Conservation (phyloP, 2,329 filamentous ascomycete genomes). For the Hortaea werneckii region DNA sequence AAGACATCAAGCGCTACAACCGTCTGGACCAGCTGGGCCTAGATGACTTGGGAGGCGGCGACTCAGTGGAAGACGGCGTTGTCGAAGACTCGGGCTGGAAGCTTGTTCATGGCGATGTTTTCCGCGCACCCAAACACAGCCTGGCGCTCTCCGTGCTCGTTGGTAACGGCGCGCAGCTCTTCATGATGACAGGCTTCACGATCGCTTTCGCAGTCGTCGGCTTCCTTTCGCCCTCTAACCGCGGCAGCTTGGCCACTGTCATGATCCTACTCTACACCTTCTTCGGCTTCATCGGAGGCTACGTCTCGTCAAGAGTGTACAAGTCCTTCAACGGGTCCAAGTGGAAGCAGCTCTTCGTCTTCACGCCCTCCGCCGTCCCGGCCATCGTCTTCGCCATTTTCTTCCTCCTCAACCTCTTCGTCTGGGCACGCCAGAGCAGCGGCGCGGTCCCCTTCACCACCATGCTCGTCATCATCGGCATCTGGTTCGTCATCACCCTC, state of each 20-base stretch:
- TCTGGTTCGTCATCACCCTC: constrained; percentile 96
- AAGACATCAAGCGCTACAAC: constrained; percentile 96
- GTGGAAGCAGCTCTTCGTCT: constrained; percentile 87
- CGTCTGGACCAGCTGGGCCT: constrained; percentile 82
- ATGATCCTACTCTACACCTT: constrained; percentile 90
- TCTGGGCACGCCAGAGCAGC: constrained; percentile 86
- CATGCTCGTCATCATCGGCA: constrained; percentile 84
- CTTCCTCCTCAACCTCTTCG: constrained; percentile 90
- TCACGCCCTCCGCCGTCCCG: constrained; percentile 79
- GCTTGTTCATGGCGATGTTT: constrained; percentile 92
- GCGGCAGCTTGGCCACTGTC: constrained; percentile 84
- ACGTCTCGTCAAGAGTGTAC: constrained; percentile 81
- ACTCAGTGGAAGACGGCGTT: constrained; percentile 73
- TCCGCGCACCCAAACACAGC: constrained; percentile 74
- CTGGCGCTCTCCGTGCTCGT: constrained; percentile 78
- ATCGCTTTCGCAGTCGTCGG: constrained; percentile 89
- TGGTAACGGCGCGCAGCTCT: constrained; percentile 89
- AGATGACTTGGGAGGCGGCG: constrained; percentile 75
- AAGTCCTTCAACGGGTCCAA: constrained; percentile 85
- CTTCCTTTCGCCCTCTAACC: constrained; percentile 90
- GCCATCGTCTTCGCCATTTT: constrained; percentile 77
- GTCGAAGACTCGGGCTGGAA: constrained; percentile 99
- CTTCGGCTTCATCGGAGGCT: constrained; percentile 86
- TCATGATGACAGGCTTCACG: constrained; percentile 93
- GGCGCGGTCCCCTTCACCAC: constrained; percentile 94